phyloP scores from a whole-genome alignment of 2,329 filamentous ascomycete species.

The Diplocarpon mali region DNA sequence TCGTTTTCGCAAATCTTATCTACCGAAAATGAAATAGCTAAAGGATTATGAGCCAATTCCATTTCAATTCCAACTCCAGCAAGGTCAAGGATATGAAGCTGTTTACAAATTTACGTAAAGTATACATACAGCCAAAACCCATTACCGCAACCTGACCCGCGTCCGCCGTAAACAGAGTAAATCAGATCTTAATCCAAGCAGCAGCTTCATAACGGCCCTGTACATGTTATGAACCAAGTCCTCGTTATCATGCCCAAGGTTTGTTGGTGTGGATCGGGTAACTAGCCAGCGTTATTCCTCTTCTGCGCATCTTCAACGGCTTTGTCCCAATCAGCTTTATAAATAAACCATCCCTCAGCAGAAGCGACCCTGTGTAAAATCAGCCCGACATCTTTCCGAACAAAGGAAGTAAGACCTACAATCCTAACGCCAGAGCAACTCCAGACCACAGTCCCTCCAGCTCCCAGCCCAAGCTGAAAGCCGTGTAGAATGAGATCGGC shows the following conservation, averaged over 20 bases:
- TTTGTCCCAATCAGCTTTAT: constrained; percentile 42
- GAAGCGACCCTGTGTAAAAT: constrained; percentile 45
- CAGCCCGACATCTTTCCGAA: constrained; percentile 35
- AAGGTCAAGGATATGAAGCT: background rate
- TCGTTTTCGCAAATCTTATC: too few relatives aligned
- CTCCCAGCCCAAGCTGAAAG: constrained; percentile 67
- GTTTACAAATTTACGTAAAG: background rate
- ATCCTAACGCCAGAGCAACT: constrained; percentile 48
- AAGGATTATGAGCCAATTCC: constrained; percentile 3
- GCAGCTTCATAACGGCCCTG: too few relatives aligned
- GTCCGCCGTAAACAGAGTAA: too few relatives aligned
- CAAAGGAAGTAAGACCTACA: constrained; percentile 21
- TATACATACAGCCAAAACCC: background rate
- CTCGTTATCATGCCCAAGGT: too few relatives aligned
- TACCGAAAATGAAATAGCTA: too few relatives aligned
- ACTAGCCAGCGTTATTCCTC: constrained; percentile 37
- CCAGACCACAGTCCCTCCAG: constrained; percentile 75
- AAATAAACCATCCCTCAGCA: constrained; percentile 47
- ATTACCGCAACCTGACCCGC: background rate
- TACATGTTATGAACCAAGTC: too few relatives aligned
- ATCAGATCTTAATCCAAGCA: too few relatives aligned
- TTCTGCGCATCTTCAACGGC: constrained; percentile 50
- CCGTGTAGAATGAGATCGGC: constrained; percentile 69
- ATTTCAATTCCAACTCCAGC: background rate
- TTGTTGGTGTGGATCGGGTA: too few relatives aligned